Evolutionary conservation across 129 eudicot genomes (phyloP).

Genomic region (Glebionis coronaria): DNA sequence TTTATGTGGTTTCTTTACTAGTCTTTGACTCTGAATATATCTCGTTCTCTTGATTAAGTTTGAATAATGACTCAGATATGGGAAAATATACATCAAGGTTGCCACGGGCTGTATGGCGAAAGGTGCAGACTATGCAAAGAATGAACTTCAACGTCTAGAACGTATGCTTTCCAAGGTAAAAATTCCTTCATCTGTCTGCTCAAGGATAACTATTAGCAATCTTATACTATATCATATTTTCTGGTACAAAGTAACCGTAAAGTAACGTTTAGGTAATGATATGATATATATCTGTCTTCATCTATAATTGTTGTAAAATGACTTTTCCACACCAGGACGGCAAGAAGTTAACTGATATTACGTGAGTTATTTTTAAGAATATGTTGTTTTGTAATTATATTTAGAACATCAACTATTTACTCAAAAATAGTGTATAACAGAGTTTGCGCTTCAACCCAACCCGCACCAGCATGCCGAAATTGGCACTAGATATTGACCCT

Average conservation of each 20-base stretch:
- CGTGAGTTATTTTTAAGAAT: background rate
- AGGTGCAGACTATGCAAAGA: constrained; percentile 85
- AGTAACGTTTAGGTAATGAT: too few relatives aligned
- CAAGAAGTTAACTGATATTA: too few relatives aligned
- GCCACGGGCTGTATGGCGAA: constrained; percentile 74
- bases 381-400: too few relatives aligned
- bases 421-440: too few relatives aligned
- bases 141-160: constrained; percentile 73
- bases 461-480: too few relatives aligned
- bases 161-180: constrained; percentile 83
- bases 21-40: background rate
- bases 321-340: too few relatives aligned
- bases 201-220: background rate
- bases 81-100: constrained; percentile 69
- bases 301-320: background rate
- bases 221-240: background rate
- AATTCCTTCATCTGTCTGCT: background rate
- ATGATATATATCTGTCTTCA: background rate
- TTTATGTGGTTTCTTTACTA: background rate
- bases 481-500: background rate
- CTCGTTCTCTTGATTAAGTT: background rate
- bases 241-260: background rate
- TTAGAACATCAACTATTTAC: too few relatives aligned
- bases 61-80: constrained; percentile 48
- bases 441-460: too few relatives aligned